Evolutionary conservation across 345 rosid genomes (phyloP).

Genomic region (Nephelium lappaceum): DNA sequence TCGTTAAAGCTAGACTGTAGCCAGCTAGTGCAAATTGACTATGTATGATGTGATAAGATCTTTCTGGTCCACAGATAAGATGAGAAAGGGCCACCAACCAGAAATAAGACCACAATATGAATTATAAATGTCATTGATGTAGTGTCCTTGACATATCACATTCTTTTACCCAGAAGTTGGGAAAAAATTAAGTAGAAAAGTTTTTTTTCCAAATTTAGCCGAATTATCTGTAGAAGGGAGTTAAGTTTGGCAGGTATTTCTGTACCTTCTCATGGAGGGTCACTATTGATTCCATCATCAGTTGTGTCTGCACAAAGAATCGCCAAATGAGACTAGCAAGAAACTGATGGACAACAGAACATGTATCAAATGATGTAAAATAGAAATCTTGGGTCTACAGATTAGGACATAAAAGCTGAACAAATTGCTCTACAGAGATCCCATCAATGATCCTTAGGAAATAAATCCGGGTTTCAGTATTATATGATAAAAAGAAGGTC

Average conservation of each 20-base stretch:
- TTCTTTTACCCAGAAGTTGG: background rate
- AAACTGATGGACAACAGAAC: background rate
- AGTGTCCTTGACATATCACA: background rate
- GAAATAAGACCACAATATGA: background rate
- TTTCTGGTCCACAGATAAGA: background rate
- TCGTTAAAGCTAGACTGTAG: background rate
- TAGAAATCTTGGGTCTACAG: background rate
- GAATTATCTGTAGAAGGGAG: background rate
- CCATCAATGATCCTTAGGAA: background rate
- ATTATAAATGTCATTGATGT: background rate
- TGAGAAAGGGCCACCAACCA: background rate
- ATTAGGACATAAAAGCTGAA: background rate
- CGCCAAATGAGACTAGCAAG: background rate
- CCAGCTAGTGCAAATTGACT: background rate
- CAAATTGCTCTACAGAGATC: background rate
- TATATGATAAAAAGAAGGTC: background rate
- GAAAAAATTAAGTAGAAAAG: background rate
- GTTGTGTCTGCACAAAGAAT: conserved; percentile 35
- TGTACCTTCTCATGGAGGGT: conserved; percentile 49
- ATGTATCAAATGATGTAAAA: background rate
- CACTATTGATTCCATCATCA: conserved; percentile 32
- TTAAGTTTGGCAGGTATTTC: background rate
- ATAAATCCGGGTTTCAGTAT: conserved; percentile 2
- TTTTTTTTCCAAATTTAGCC: background rate
- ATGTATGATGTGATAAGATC: background rate